phyloP scores from a whole-genome alignment of 192 early-diverging fungal species.

The Umbelopsis ramanniana region DNA sequence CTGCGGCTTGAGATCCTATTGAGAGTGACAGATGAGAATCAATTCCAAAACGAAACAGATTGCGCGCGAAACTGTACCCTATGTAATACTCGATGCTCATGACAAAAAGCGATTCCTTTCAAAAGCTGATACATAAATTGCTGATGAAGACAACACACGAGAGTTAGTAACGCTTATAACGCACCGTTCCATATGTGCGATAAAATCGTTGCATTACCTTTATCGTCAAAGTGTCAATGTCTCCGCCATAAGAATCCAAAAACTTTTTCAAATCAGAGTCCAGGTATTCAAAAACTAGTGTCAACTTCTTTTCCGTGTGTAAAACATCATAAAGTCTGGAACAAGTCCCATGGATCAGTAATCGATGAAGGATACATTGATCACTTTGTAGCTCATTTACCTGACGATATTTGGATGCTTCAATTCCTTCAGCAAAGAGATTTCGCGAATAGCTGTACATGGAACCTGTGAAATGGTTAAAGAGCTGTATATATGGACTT shows the following conservation, averaged over 20 bases:
- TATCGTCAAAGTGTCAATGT: slow-evolving; percentile 78
- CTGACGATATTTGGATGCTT: slow-evolving; percentile 85
- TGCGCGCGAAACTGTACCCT: slow-evolving; percentile 54
- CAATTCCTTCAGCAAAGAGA: slow-evolving; percentile 85
- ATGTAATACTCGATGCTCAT: slow-evolving; percentile 94
- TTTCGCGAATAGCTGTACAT: slow-evolving; percentile 86
- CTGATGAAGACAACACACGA: slow-evolving; percentile 43
- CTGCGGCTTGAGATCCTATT: slow-evolving; percentile 84
- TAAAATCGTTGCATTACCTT: slow-evolving; percentile 61
- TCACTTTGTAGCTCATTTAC: slow-evolving; percentile 41
- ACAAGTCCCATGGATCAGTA: slow-evolving; percentile 50
- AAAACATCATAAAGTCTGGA: slow-evolving; percentile 90
- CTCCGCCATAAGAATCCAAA: slow-evolving; percentile 85
- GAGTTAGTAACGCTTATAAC: neutral
- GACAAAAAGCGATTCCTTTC: slow-evolving; percentile 96
- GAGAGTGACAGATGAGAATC: neutral
- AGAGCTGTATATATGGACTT: too few relatives aligned
- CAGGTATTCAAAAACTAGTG: slow-evolving; percentile 98
- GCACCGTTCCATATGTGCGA: neutral
- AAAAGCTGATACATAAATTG: slow-evolving; percentile 97
- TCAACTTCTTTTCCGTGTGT: slow-evolving; percentile 98
- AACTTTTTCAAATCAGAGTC: slow-evolving; percentile 99
- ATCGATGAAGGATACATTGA: slow-evolving; percentile 41
- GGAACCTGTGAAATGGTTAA: slow-evolving; percentile 60
- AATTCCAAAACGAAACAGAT: neutral